These are phyloP conservation scores for Protomyces lactucae-debilis DNA, from an alignment of 1,139 yeast genomes.

Conservation along the genomic window DNA sequence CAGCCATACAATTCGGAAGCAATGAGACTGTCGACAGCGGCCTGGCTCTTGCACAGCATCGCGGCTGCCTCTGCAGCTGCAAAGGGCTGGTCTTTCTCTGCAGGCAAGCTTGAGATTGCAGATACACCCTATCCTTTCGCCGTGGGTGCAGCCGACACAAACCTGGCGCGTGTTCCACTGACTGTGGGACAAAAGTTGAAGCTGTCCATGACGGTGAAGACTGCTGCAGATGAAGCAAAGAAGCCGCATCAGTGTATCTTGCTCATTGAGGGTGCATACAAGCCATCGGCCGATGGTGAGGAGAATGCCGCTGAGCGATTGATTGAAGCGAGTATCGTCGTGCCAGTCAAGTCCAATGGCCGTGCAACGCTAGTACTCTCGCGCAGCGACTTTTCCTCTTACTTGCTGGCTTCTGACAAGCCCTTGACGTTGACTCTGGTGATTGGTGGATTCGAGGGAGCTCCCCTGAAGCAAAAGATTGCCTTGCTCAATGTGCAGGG, in stretches of 20 bases:
- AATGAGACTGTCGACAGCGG: background rate
- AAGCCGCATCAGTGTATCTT: constrained; percentile 27
- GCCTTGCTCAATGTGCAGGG: constrained; percentile 3
- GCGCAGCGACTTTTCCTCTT: constrained; percentile 1
- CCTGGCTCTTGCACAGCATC: background rate
- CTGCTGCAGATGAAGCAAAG: constrained; percentile 5
- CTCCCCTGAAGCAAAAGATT: constrained; percentile 10
- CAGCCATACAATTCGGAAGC: background rate
- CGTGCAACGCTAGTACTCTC: constrained; percentile 6
- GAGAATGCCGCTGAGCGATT: background rate
- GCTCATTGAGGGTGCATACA: constrained; percentile 1
- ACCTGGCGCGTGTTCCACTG: background rate
- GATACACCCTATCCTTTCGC: constrained; percentile 8
- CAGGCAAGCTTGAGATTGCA: constrained; percentile 17
- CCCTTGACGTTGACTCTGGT: constrained; percentile 23
- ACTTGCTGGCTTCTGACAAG: background rate
- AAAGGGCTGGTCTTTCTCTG: constrained; percentile 8
- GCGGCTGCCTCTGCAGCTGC: constrained; percentile 1
- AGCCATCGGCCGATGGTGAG: background rate
- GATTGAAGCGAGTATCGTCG: constrained; percentile 13
- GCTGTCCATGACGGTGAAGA: constrained; percentile 8
- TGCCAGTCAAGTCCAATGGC: constrained; percentile 22
- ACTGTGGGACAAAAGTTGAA: constrained; percentile 1
- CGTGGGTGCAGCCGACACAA: background rate
- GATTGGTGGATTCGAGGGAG: constrained; percentile 25